Evolutionary conservation across 2,329 filamentous ascomycete genomes (phyloP).

Genomic region (Bretziella fagacearum): DNA sequence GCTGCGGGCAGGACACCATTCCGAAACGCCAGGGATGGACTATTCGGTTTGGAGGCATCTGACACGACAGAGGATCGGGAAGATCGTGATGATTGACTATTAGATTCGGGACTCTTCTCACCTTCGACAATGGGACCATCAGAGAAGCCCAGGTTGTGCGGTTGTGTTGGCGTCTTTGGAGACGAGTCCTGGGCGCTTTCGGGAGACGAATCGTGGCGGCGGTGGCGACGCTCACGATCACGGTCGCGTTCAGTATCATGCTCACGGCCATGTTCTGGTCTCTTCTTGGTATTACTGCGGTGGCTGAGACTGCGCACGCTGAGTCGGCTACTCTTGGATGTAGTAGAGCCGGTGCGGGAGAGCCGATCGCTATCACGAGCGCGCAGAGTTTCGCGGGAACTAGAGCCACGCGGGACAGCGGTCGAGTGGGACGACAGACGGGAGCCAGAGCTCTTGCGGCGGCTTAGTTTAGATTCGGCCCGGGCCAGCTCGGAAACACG

Average conservation of each 20-base stretch:
- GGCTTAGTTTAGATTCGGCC: conserved; percentile 19
- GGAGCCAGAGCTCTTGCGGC: conserved; percentile 34
- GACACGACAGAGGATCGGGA: conserved; percentile 6
- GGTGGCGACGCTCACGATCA: conserved; percentile 24
- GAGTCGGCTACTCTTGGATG: conserved; percentile 19
- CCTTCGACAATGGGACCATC: conserved; percentile 12
- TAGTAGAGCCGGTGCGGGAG: conserved; percentile 16
- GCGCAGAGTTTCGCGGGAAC: conserved; percentile 16
- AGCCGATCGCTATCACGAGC: conserved; percentile 15
- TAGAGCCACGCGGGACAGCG: conserved; percentile 22
- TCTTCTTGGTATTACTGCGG: conserved; percentile 19
- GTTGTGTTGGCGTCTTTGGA: conserved; percentile 41
- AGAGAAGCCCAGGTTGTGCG: conserved; percentile 18
- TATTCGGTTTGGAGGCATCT: conserved; percentile 1
- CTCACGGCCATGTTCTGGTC: conserved; percentile 29
- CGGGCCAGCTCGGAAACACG: conserved; percentile 28
- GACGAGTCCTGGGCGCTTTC: conserved; percentile 38
- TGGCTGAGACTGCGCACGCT: conserved; percentile 10
- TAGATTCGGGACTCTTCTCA: conserved; percentile 14
- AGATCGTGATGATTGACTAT: conserved; percentile 5
- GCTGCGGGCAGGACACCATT: conserved; percentile 19
- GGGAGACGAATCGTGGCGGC: conserved; percentile 22
- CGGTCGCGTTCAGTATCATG: conserved; percentile 10
- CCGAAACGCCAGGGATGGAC: conserved; percentile 3
- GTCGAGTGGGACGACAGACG: conserved; percentile 42